Evolutionary conservation across 495 filamentous ascomycete species (phyloP), one percentile per base, ranked within the genome.

Genomic region (Xylaria flabelliformis): DNA sequence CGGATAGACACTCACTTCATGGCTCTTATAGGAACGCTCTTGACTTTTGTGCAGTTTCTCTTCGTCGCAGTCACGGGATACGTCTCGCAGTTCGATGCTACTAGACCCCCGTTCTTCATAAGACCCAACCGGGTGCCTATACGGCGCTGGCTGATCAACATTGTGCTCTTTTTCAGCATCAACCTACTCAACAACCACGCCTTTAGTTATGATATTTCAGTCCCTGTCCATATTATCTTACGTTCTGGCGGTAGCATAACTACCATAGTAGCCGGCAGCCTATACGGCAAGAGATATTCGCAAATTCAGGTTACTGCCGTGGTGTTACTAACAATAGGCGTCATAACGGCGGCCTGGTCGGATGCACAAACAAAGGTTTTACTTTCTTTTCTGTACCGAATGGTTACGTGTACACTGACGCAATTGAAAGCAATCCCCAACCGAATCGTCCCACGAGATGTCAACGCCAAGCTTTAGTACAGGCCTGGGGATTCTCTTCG

Each of bases 141-240:
- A 51, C 85, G 86, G 63, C 91, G 93, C 74, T 98, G 95, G 95
- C 75, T 93, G 61, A 83, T 94, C 69, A 96, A 97, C 75, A 97
- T 97, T n/a, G 81, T 90, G 3, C 88, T 97, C 68, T 98, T 98
- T 83, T 94, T 97, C 76, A 86, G 87, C 67, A 94, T 98, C 77
- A 98, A 97, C 74, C 86, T 98, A 58, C 83, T 98, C 70, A 99
- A 99, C 83, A 99, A 99, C 76, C 95, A 94, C 85, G 96, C 96
- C 7, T 98, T 99, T 79, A 94, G 93, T 70, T 98, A 97, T 83
- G 91, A 93, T 71, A 98, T 99, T 62, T 97, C 93, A 6, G 95
- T 99, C 0, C 96, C 96, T 29, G 89, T 99, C 58, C 96, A 99
- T 77, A 99, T 98, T 74, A 98, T 99, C 71, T 84, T 99, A 8